Evolutionary conservation across 2,329 filamentous ascomycete genomes (phyloP).

Genomic region (Fusarium nisikadoi): DNA sequence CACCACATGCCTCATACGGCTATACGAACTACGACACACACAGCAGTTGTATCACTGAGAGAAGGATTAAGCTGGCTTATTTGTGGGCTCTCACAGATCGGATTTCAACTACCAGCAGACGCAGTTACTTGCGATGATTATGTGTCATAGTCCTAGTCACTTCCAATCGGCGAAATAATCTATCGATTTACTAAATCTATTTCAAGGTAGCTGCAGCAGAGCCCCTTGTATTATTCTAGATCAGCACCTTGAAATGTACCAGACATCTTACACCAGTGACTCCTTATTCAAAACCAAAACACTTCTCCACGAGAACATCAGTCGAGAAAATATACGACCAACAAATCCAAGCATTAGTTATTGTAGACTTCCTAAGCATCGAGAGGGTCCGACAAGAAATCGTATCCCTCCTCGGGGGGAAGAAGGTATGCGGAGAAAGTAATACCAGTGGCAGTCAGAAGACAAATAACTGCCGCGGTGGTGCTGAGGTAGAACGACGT

Average conservation of each 20-base stretch:
- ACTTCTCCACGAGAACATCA: not conserved
- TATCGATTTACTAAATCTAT: slow-evolving; percentile 11
- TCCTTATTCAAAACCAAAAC: slow-evolving; percentile 9
- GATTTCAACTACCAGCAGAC: not conserved
- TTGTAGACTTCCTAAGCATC: slow-evolving; percentile 57
- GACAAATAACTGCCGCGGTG: slow-evolving; percentile 63
- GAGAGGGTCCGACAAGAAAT: slow-evolving; percentile 66
- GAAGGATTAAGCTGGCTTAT: not conserved
- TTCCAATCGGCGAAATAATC: not conserved
- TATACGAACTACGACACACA: not conserved
- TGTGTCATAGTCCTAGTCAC: not conserved
- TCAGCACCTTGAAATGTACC: not conserved
- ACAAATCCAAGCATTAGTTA: not conserved
- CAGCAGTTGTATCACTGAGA: not conserved
- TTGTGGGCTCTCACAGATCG: not conserved
- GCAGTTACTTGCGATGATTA: not conserved
- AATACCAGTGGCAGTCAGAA: slow-evolving; percentile 68
- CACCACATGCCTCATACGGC: slow-evolving; percentile 18
- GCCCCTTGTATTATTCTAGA: slow-evolving; percentile 19
- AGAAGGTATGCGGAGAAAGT: slow-evolving; percentile 74
- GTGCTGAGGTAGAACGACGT: slow-evolving; percentile 79
- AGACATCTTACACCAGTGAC: not conserved
- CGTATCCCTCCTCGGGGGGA: slow-evolving; percentile 86
- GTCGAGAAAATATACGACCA: not conserved
- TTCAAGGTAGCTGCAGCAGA: slow-evolving; percentile 10